phyloP scores from a whole-genome alignment of 2,329 filamentous ascomycete species.

The Colletotrichum cuscutae region DNA sequence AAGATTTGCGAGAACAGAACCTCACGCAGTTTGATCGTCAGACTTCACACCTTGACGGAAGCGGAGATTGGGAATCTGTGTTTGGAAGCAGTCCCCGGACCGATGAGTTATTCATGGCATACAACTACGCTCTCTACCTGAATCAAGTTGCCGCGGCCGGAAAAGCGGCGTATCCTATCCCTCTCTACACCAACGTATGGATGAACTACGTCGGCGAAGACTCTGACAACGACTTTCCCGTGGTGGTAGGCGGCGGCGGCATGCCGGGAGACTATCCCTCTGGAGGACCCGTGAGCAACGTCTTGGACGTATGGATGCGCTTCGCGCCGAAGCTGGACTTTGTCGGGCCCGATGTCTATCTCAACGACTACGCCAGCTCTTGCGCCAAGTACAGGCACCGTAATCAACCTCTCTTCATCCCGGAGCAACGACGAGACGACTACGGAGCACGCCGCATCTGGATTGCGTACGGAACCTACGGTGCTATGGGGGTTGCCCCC shows the following conservation, averaged over 20 bases:
- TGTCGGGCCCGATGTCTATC: constrained; percentile 58
- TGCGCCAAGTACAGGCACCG: constrained; percentile 55
- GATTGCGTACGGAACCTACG: constrained; percentile 51
- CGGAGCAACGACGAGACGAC: constrained; percentile 60
- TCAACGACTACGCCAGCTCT: constrained; percentile 55
- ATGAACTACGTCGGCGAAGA: constrained; percentile 41
- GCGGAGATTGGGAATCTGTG: not conserved
- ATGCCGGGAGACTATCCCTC: constrained; percentile 48
- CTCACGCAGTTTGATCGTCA: not conserved
- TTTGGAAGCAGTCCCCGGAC: not conserved
- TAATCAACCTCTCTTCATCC: constrained; percentile 58
- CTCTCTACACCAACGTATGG: constrained; percentile 48
- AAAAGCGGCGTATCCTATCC: constrained; percentile 43
- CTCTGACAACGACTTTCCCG: constrained; percentile 37
- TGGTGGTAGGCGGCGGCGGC: constrained; percentile 46
- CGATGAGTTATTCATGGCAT: not conserved
- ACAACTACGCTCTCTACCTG: not conserved
- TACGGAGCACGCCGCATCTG: constrained; percentile 53
- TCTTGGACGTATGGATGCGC: constrained; percentile 49
- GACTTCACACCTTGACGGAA: not conserved
- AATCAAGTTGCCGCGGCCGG: constrained; percentile 37
- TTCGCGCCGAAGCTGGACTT: constrained; percentile 55
- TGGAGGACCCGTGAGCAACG: constrained; percentile 44
- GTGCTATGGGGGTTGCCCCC: constrained; percentile 48
- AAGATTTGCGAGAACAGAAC: not conserved